Percentiles rank a stretch among this genome's conserved stretches.
These are phyloP conservation scores for Penicillium psychrofluorescens DNA, from an alignment of 495 filamentous ascomycete species.

Conservation along the genomic window DNA sequence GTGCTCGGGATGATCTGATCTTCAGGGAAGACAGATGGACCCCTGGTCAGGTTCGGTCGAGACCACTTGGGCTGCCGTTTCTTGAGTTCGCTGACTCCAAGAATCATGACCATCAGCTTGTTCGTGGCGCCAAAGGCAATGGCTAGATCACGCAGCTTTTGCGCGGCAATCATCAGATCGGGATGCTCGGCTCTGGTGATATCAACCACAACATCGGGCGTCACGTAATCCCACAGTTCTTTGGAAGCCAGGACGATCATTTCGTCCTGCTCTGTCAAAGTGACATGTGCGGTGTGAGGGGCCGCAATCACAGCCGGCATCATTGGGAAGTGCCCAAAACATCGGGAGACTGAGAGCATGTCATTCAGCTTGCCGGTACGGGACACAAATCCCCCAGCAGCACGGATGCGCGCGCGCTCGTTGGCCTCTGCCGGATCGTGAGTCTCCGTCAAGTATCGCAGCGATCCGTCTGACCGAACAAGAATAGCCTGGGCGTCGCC, in stretches of 20 bases:
- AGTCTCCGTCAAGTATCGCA: slow-evolving; percentile 75
- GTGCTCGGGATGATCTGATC: slow-evolving; percentile 59
- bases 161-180: slow-evolving; percentile 93
- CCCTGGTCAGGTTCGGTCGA: slow-evolving; percentile 72
- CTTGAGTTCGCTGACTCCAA: slow-evolving; percentile 85
- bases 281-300: slow-evolving; percentile 71
- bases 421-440: slow-evolving; percentile 82
- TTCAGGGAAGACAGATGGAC: slow-evolving; percentile 61
- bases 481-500: slow-evolving; percentile 93
- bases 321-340: slow-evolving; percentile 88
- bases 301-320: slow-evolving; percentile 92
- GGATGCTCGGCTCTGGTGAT: slow-evolving; percentile 73
- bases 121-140: slow-evolving; percentile 87
- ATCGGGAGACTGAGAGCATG: slow-evolving; percentile 79
- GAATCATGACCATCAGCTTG: slow-evolving; percentile 98
- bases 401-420: slow-evolving; percentile 84
- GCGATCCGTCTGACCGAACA: slow-evolving; percentile 75
- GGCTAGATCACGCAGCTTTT: slow-evolving; percentile 89
- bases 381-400: slow-evolving; percentile 92
- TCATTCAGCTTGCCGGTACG: slow-evolving; percentile 92
- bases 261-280: slow-evolving; percentile 83
- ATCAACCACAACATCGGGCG: slow-evolving; percentile 84
- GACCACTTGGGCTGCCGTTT: slow-evolving; percentile 67
- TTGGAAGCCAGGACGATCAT: slow-evolving; percentile 85
- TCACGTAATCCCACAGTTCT: slow-evolving; percentile 91